A percentile compares a stretch with the other conserved stretches of the same genome.
Evolutionary conservation across 225 moss, liverwort and hornwort species (phyloP).

Genomic region (Sphagnum contortum): DNA sequence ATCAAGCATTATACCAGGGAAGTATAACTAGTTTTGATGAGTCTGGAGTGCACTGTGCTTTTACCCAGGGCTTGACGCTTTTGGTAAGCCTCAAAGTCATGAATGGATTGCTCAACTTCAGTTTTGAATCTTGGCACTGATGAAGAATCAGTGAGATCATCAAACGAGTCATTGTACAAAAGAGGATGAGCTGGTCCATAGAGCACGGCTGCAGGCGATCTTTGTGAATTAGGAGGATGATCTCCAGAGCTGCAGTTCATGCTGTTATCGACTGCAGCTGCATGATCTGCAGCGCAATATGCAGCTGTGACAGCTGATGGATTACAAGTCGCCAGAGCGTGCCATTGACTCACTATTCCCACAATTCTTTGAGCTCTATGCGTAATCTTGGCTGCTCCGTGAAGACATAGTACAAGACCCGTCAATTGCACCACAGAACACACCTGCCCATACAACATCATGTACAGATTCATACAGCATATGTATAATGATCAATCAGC

Average conservation of each 20-base stretch:
- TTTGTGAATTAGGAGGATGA: no score
- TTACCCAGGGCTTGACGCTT: conserved; percentile 77
- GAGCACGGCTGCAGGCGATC: no score
- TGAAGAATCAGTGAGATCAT: conserved; percentile 25
- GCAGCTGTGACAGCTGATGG: conserved; percentile 23
- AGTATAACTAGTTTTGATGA: no score
- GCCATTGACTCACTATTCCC: conserved; percentile 89
- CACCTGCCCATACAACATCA: conserved; percentile 31
- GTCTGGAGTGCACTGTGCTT: no score
- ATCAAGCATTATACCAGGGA: no score
- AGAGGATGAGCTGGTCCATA: conserved; percentile 70
- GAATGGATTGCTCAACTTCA: conserved; percentile 14
- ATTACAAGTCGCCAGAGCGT: conserved; percentile 74
- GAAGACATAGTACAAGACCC: conserved; percentile 63
- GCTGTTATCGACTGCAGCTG: conserved; percentile 13
- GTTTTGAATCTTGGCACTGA: conserved; percentile 8
- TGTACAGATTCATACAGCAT: no score
- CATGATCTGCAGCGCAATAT: conserved; percentile 3
- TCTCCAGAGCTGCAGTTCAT: no score
- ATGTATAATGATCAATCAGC: no score
- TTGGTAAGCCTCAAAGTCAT: conserved; percentile 60
- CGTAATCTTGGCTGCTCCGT: conserved; percentile 90
- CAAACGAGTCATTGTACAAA: conserved; percentile 46
- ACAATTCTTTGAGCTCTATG: conserved; percentile 77
- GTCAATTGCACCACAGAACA: conserved; percentile 79